Base-by-base conservation (phyloP, 192 early-diverging fungal genomes). In the Entrophospora sp. region DNA sequence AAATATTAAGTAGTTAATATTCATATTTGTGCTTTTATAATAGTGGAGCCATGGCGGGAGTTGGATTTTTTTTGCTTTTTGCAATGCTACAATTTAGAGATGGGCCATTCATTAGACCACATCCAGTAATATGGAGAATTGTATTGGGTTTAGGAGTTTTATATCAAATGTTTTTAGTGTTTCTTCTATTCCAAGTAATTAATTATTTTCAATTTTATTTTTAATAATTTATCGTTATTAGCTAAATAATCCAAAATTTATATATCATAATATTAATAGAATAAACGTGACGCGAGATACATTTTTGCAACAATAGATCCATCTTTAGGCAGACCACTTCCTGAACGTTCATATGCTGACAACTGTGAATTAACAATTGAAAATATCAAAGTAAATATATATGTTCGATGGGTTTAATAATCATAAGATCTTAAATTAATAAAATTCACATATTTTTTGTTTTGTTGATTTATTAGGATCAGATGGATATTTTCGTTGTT, bases 401-500 rank as follows among this genome's bases (percentile, higher is more conserved):
- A n/a, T n/a, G 45, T 45, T 56, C 27, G 46, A 65, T 34, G 32
- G 8, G 46, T 44, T 12, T n/a, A 13, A 31, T 49, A 40, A 4
- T 31, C 32, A 28, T 35, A 61, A 57, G 61, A 10, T 22, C 24
- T 3, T 13, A 48, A 0, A 48, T n/a, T 32, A 13, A 12, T 28
- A 30, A 32, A n/a, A n/a, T n/a, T n/a, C n/a, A n/a, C n/a, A n/a
- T n/a, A n/a, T n/a, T n/a, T n/a, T n/a, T n/a, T n/a, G n/a, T n/a
- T n/a, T n/a, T n/a, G n/a, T 37, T 43, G 13, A 12, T 36, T 1
- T n/a, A 51, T 38, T 73, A 89, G 83, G 75, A 81, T 64, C 90
- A 93, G 78, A 81, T 95, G 56, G 95, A 98, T 72, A 85, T 93
- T 30, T 98, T 98, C 76, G 93, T 96, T 24, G 34, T 95, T 59